Evolutionary conservation across 2,329 filamentous ascomycete species (phyloP).

Genomic region (Trichoderma gracile): DNA sequence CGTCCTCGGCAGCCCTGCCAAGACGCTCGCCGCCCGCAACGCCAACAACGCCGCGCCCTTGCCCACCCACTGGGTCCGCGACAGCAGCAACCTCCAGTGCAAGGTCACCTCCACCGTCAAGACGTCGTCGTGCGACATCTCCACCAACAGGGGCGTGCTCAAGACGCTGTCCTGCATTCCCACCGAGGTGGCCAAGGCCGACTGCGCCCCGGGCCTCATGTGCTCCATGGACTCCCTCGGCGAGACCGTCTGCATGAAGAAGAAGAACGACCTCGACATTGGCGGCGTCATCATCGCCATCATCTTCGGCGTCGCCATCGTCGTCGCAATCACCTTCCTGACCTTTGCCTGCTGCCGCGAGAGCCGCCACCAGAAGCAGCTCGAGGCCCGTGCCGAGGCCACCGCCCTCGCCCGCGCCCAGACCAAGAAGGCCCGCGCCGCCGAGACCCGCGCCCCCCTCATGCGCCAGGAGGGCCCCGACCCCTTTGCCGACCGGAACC

Average conservation of each 20-base stretch:
- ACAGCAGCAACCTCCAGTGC: slow-evolving; percentile 36
- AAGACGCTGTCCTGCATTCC: slow-evolving; percentile 44
- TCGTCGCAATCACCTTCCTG: slow-evolving; percentile 43
- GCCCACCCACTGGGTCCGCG: slow-evolving; percentile 26
- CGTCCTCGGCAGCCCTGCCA: neutral
- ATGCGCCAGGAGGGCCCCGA: slow-evolving; percentile 38
- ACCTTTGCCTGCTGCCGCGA: slow-evolving; percentile 56
- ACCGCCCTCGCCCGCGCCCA: slow-evolving; percentile 52
- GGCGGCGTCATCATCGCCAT: slow-evolving; percentile 51
- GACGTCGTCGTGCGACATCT: slow-evolving; percentile 44
- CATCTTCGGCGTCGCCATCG: slow-evolving; percentile 47
- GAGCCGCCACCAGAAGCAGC: slow-evolving; percentile 46
- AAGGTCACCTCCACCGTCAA: slow-evolving; percentile 40
- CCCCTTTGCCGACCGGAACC: slow-evolving; percentile 43
- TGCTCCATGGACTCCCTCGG: slow-evolving; percentile 46
- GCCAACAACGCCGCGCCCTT: slow-evolving; percentile 28
- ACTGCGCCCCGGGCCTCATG: slow-evolving; percentile 47
- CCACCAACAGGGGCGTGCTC: slow-evolving; percentile 41
- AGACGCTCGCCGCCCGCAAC: slow-evolving; percentile 24
- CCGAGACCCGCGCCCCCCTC: slow-evolving; percentile 40
- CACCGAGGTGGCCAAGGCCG: slow-evolving; percentile 38
- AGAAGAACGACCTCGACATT: slow-evolving; percentile 43
- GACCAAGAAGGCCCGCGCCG: slow-evolving; percentile 45
- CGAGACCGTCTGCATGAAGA: slow-evolving; percentile 45
- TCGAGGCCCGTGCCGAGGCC: slow-evolving; percentile 50